phyloP scores from a whole-genome alignment of 176 grass and related monocot genomes.

The Juncus effusus region DNA sequence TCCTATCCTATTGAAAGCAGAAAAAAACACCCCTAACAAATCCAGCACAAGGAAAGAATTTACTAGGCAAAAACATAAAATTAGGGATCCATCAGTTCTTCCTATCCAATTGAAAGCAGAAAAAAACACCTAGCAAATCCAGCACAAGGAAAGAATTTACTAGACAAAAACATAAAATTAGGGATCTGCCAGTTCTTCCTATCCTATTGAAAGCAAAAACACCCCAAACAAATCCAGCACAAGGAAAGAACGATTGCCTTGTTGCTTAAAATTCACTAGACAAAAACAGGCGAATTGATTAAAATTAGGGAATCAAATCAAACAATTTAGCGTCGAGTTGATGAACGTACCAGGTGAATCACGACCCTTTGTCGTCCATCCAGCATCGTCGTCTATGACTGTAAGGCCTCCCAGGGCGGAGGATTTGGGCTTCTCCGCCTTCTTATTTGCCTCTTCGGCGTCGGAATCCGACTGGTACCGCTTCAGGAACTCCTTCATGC shows the following conservation, averaged over 20 bases:
- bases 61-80: no score
- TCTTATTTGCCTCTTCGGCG: conserved; percentile 50
- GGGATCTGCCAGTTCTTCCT: no score
- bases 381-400: conserved; percentile 90
- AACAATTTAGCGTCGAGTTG: not conserved
- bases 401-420: conserved; percentile 41
- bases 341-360: conserved; percentile 13
- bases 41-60: not conserved
- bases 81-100: no score
- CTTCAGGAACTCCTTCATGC: conserved; percentile 93
- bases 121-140: no score
- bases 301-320: no score
- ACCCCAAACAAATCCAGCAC: not conserved
- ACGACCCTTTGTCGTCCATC: conserved; percentile 58
- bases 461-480: conserved; percentile 49
- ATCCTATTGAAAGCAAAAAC: no score
- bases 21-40: no score
- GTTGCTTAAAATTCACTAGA: no score
- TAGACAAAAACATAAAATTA: no score
- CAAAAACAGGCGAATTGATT: no score
- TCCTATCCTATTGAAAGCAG: no score
- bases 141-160: not conserved
- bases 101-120: no score
- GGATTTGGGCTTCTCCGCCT: conserved; percentile 35
- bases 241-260: not conserved